These are phyloP conservation scores for Fusarium camptoceras DNA, from an alignment of 2,329 filamentous ascomycete genomes.

Conservation along the genomic window DNA sequence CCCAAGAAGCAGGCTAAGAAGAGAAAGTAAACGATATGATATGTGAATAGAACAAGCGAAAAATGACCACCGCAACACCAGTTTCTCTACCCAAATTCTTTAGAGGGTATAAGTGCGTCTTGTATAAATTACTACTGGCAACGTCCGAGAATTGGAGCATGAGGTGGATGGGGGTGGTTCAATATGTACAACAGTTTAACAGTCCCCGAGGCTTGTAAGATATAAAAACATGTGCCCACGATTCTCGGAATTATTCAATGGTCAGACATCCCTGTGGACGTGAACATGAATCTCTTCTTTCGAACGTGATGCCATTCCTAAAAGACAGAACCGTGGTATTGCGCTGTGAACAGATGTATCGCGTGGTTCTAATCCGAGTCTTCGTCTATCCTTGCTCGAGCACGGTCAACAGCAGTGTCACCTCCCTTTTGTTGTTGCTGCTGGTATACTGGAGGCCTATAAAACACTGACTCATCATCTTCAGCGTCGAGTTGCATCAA, in stretches of 20 bases:
- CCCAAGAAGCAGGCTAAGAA: constrained; percentile 59
- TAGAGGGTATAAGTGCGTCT: constrained; percentile 30
- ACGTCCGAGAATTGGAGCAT: constrained; percentile 26
- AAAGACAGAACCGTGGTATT: constrained; percentile 30
- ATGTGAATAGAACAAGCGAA: constrained; percentile 5
- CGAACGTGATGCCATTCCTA: constrained; percentile 17
- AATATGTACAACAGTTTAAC: constrained; percentile 52
- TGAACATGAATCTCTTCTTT: constrained; percentile 20
- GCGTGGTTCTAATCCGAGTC: constrained; percentile 65
- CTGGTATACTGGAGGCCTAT: constrained; percentile 71
- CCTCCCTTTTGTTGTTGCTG: constrained; percentile 63
- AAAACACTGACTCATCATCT: constrained; percentile 80
- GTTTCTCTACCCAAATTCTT: background rate
- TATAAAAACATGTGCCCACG: constrained; percentile 49
- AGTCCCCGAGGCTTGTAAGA: constrained; percentile 52
- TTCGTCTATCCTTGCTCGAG: constrained; percentile 68
- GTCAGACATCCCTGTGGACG: constrained; percentile 28
- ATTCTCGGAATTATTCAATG: constrained; percentile 40
- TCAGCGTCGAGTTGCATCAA: constrained; percentile 95
- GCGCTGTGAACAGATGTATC: constrained; percentile 5
- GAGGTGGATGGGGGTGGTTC: constrained; percentile 42
- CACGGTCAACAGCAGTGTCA: constrained; percentile 70
- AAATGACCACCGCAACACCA: background rate
- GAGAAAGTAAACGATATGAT: constrained; percentile 56
- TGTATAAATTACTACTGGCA: constrained; percentile 39